Conservation (phyloP, 495 filamentous ascomycete species). For the Ascobolus immersus region DNA sequence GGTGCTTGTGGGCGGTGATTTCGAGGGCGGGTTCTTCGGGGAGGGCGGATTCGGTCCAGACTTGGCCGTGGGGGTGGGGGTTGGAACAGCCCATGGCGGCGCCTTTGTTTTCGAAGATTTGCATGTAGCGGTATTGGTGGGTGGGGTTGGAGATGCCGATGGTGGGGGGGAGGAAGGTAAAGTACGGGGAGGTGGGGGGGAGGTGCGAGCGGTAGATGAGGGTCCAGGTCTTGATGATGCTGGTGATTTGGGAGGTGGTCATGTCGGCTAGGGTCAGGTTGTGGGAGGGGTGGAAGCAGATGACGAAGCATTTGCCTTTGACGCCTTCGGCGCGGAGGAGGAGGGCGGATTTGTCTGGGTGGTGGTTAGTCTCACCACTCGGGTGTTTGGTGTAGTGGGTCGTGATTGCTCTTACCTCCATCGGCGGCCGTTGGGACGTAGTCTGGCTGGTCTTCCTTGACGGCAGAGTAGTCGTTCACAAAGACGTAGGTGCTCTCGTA, state of each 20-base stretch:
- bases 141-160: constrained; percentile 31
- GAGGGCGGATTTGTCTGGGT: constrained; percentile 26
- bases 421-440: constrained; percentile 30
- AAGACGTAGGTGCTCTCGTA: constrained; percentile 81
- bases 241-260: constrained; percentile 37
- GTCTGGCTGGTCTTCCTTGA: constrained; percentile 69
- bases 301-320: constrained; percentile 90
- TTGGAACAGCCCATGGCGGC: constrained; percentile 97
- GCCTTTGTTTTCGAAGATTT: constrained; percentile 98
- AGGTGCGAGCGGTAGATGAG: constrained; percentile 64
- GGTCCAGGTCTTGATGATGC: constrained; percentile 66
- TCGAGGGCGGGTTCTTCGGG: constrained; percentile 73
- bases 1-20: constrained; percentile 47
- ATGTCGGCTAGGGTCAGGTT: constrained; percentile 82
- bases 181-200: constrained; percentile 42
- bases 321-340: constrained; percentile 67
- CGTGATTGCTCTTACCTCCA: constrained; percentile 22
- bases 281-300: constrained; percentile 76
- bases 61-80: constrained; percentile 87
- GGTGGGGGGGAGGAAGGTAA: constrained; percentile 21
- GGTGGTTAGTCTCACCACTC: not conserved
- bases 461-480: constrained; percentile 91
- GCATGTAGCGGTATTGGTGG: constrained; percentile 83
- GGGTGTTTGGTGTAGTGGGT: not conserved
- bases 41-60: constrained; percentile 75